Conservation (phyloP, 2,329 filamentous ascomycete genomes). For the Diplodia scrobiculata region DNA sequence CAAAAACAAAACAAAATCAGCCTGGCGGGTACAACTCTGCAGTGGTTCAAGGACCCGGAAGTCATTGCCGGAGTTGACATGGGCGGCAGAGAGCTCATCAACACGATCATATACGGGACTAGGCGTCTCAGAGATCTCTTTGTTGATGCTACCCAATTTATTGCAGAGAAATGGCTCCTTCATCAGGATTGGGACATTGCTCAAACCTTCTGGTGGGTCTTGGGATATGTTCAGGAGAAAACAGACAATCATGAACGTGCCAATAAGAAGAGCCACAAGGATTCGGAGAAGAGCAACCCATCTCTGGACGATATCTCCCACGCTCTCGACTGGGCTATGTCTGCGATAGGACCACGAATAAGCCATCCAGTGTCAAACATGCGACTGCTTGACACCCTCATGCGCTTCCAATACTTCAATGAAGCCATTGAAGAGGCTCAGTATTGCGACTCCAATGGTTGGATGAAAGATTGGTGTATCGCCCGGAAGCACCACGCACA, state of each 20-base stretch:
- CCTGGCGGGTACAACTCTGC: background rate
- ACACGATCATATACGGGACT: slow-evolving; percentile 1
- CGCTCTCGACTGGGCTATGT: background rate
- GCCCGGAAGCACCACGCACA: background rate
- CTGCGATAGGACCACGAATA: background rate
- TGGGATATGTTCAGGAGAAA: slow-evolving; percentile 1
- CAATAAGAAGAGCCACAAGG: background rate
- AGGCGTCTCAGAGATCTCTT: background rate
- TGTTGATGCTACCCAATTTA: background rate
- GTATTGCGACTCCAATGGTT: background rate
- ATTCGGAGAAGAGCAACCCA: background rate
- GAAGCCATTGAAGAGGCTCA: background rate
- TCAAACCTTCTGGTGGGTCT: slow-evolving; percentile 3
- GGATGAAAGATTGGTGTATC: slow-evolving; percentile 2
- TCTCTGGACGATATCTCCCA: background rate
- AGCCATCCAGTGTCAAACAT: background rate
- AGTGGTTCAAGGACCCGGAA: slow-evolving; percentile 13
- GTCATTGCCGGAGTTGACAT: background rate
- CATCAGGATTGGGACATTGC: background rate
- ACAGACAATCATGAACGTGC: background rate
- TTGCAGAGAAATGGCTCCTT: background rate
- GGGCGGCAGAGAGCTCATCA: background rate
- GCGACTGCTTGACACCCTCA: background rate
- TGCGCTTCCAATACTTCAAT: background rate
- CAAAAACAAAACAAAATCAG: background rate